Conservation (phyloP, 192 early-diverging fungal species). For the Mortierella antarctica region DNA sequence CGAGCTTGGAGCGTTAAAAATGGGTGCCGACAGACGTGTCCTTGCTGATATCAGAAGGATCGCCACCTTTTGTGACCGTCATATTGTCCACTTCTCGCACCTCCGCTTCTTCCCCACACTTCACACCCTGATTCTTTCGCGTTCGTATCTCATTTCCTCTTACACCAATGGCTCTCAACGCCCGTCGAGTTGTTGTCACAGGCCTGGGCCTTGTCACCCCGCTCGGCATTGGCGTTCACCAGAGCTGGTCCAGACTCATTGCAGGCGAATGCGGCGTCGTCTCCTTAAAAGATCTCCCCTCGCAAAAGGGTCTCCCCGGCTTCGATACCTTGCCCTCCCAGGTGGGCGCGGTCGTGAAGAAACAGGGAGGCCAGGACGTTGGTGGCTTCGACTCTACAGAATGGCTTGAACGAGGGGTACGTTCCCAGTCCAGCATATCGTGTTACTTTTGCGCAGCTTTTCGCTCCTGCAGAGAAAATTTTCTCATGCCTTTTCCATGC, state of each 20-base stretch:
- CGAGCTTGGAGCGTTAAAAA: too few relatives aligned
- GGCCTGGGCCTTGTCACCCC: conserved; percentile 95
- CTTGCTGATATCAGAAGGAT: too few relatives aligned
- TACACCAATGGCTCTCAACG: conserved; percentile 24
- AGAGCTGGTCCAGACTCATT: conserved; percentile 79
- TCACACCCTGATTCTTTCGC: too few relatives aligned
- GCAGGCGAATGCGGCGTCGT: conserved; percentile 81
- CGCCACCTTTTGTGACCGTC: too few relatives aligned
- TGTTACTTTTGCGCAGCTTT: neutral
- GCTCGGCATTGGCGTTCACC: conserved; percentile 78
- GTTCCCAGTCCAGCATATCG: neutral
- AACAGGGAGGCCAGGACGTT: conserved; percentile 54
- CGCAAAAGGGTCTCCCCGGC: conserved; percentile 35
- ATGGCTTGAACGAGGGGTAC: conserved; percentile 80
- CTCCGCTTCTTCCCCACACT: neutral
- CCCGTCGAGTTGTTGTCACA: conserved; percentile 91
- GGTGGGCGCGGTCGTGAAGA: conserved; percentile 78
- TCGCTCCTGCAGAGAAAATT: too few relatives aligned
- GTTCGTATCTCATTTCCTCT: neutral
- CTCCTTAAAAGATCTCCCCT: conserved; percentile 63
- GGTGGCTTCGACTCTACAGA: conserved; percentile 78
- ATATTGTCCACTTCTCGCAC: neutral
- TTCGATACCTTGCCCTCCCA: conserved; percentile 79
- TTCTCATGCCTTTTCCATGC: neutral
- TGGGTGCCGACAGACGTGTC: too few relatives aligned